A percentile compares a stretch with the other conserved stretches of the same genome.
Evolutionary conservation across 768 basidiomycete species (phyloP).

Genomic region (Leccinum incarnatum): DNA sequence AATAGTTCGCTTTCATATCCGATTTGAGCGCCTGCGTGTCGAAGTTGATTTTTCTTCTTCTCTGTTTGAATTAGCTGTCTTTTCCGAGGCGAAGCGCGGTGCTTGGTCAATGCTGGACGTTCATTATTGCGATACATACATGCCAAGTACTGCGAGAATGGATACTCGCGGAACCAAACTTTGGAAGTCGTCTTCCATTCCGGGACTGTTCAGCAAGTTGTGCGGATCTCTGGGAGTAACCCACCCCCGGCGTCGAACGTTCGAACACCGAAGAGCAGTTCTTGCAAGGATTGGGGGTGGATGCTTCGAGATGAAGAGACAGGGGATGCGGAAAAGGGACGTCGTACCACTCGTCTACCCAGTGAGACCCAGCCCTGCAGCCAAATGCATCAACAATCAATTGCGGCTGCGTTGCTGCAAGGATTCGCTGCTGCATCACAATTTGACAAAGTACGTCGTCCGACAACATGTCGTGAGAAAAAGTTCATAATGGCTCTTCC

Average conservation of each 20-base stretch:
- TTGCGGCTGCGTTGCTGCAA: slow-evolving; percentile 4
- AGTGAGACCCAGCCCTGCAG: too few relatives aligned
- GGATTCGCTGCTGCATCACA: slow-evolving; percentile 3
- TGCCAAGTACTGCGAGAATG: background rate
- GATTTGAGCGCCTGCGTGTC: background rate
- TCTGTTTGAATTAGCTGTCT: slow-evolving; percentile 3
- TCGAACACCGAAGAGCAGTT: background rate
- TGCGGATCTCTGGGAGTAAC: slow-evolving; percentile 10
- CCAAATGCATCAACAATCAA: background rate
- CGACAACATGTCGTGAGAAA: background rate
- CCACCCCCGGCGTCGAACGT: background rate
- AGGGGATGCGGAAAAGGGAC: background rate
- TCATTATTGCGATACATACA: background rate
- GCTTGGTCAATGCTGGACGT: slow-evolving; percentile 2
- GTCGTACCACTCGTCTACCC: slow-evolving; percentile 1
- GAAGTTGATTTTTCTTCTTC: background rate
- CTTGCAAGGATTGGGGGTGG: background rate
- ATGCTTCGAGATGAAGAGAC: background rate
- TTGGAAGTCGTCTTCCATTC: slow-evolving; percentile 1
- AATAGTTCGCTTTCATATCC: slow-evolving; percentile 3
- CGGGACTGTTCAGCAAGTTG: background rate
- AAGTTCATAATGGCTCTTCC: background rate
- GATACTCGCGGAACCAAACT: background rate
- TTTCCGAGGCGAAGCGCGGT: slow-evolving; percentile 22
- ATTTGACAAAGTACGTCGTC: background rate